Percentiles rank a stretch among this genome's conserved stretches.
Conservation (phyloP, 345 rosid species). For the Rhodamnia argentea region DNA sequence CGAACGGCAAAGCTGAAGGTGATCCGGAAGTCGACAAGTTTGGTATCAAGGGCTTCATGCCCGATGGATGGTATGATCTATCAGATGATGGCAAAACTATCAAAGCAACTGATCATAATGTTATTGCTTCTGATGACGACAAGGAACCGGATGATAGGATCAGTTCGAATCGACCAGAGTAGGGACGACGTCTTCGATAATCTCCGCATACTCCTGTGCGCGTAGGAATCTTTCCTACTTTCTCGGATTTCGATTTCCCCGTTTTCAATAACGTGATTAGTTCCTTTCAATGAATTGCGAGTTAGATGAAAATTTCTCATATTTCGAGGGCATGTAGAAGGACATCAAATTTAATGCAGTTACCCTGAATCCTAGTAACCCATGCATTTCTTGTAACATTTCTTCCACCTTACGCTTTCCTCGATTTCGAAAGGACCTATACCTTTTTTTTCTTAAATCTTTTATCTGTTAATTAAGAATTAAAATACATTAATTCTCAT, state of each 20-base stretch:
- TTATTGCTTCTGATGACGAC: not conserved
- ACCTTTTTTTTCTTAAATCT: not conserved
- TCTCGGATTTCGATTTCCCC: accelerated
- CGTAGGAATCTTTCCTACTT: not conserved
- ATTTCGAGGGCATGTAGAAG: not conserved
- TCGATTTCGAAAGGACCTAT: too few relatives aligned
- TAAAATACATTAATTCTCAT: not conserved
- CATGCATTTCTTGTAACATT: too few relatives aligned
- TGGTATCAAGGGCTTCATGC: too few relatives aligned
- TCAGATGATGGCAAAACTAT: not conserved
- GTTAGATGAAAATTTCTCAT: not conserved
- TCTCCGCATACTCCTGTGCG: too few relatives aligned
- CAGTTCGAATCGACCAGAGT: not conserved
- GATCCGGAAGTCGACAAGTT: too few relatives aligned
- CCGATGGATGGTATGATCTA: too few relatives aligned
- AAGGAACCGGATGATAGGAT: not conserved
- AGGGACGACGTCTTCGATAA: not conserved
- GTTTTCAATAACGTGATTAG: not conserved
- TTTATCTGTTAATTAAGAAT: not conserved
- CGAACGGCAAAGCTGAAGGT: too few relatives aligned
- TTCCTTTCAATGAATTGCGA: not conserved
- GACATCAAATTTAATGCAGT: not conserved
- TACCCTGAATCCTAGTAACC: too few relatives aligned
- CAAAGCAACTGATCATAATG: not conserved
- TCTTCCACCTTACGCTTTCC: too few relatives aligned